A percentile compares a stretch with the other conserved stretches of the same genome.
Conservation (phyloP, 768 basidiomycete genomes). For the Lyophyllum atratum region DNA sequence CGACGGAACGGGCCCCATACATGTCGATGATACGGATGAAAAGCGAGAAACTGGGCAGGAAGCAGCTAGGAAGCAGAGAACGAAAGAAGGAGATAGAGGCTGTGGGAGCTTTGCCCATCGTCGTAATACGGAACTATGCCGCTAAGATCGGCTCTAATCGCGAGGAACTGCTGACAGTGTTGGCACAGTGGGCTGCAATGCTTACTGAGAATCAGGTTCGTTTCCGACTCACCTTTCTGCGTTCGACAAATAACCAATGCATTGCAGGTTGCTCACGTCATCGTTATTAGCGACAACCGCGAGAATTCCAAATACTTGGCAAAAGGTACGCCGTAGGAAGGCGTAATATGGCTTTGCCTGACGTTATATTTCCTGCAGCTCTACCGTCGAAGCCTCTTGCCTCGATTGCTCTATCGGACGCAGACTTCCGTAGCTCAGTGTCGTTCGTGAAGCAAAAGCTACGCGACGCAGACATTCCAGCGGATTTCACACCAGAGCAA, state of each 20-base stretch:
- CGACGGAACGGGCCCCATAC: constrained; percentile 13
- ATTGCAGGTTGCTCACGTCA: constrained; percentile 81
- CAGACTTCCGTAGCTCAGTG: constrained; percentile 77
- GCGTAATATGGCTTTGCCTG: no score
- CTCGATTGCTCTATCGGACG: constrained; percentile 80
- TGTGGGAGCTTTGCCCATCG: constrained; percentile 74
- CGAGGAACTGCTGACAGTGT: constrained; percentile 71
- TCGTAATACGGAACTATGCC: constrained; percentile 82
- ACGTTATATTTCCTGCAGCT: constrained; percentile 41
- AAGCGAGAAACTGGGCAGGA: constrained; percentile 19
- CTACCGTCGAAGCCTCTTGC: constrained; percentile 84
- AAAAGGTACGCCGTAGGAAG: constrained; percentile 50
- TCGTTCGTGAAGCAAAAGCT: constrained; percentile 83
- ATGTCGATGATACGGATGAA: constrained; percentile 10
- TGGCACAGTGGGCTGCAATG: constrained; percentile 84
- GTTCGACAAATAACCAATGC: background rate
- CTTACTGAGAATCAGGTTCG: constrained; percentile 79
- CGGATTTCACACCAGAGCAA: constrained; percentile 58
- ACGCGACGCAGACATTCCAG: constrained; percentile 51
- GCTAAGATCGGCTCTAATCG: constrained; percentile 54
- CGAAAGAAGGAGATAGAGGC: constrained; percentile 50
- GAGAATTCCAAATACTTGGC: constrained; percentile 85
- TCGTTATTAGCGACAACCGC: constrained; percentile 88
- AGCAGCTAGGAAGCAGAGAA: constrained; percentile 28
- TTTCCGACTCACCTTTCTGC: background rate